Evolutionary conservation across 257 asterid genomes (phyloP), one percentile per base, ranked within the genome.

Genomic region (Ilex asprella): DNA sequence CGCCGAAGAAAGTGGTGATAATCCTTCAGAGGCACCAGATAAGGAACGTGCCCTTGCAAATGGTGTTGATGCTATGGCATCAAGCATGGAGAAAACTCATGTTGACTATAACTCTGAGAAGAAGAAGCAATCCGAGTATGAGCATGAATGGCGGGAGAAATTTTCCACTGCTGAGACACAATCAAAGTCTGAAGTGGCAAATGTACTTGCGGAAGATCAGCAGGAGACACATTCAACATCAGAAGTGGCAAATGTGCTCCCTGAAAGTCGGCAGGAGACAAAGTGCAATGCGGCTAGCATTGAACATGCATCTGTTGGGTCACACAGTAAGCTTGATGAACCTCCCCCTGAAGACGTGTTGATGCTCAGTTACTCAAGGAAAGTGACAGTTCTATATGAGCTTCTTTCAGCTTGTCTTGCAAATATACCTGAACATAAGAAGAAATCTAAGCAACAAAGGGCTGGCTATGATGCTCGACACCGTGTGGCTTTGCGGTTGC

Each of bases 381-480:
- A 87, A 81, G 67, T 85, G 61, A 61, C 75, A 56, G 91, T 91
- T 74, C 82, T 91, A 3, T 84, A 85, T 31, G 93, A 91, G 75
- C 89, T 91, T 79, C 80, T 87, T 54, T 73, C 96, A 39, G 97
- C 95, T 65, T 91, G 97, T 80, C 80, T 90, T 56, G 86, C 93
- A 55, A 67, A 81, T 73, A 30, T 63, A 64, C 81, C 81, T 59
- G 89, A 71, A 74, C 84, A 78, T 59, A 52, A 61, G 59, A 78
- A 85, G 70, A 78, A 71, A 54, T 54, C 73, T 60, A 76, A 76
- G 57, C 73, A 70, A 59, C 73, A 69, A 65, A 79, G 85, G 67
- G 83, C 73, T 78, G 97, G 96, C 16, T 87, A 85, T 68, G 97
- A 91, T 73, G 93, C 97, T 30, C 79, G 95, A 62, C 90, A 85